phyloP scores from a whole-genome alignment of 73 alveolate species.

The Paramecium caudatum region DNA sequence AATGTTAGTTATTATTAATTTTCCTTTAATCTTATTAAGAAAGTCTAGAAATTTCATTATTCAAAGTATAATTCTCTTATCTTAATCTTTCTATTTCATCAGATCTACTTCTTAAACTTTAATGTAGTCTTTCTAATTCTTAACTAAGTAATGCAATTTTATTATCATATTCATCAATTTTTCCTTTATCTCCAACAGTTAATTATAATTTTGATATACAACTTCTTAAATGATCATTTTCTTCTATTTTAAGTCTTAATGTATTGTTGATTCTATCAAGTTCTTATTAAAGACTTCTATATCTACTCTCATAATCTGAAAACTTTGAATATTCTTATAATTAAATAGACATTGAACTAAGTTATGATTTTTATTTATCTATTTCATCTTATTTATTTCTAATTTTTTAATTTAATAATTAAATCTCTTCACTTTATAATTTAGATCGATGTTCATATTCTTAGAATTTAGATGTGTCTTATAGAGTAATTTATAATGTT shows the following conservation, averaged over 20 bases:
- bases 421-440: constrained; percentile 33
- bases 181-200: constrained; percentile 1
- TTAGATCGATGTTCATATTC: constrained; percentile 59
- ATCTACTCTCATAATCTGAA: constrained; percentile 20
- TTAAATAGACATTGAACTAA: neutral
- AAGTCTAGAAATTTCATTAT: neutral
- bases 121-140: constrained; percentile 63
- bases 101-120: constrained; percentile 20
- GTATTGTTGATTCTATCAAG: constrained; percentile 47
- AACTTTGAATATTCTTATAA: constrained; percentile 41
- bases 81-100: constrained; percentile 46
- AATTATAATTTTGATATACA: constrained; percentile 56
- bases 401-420: neutral
- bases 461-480: constrained; percentile 55
- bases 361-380: constrained; percentile 21
- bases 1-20: neutral
- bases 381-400: constrained; percentile 58
- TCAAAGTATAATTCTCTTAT: neutral
- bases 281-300: constrained; percentile 10
- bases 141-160: constrained; percentile 61
- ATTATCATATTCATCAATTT: constrained; percentile 58
- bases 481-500: constrained; percentile 29
- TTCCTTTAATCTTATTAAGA: neutral
- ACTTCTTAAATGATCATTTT: constrained; percentile 63
- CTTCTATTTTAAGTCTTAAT: constrained; percentile 48